phyloP scores from a whole-genome alignment of 2,329 filamentous ascomycete species.

The Penicillium freii region DNA sequence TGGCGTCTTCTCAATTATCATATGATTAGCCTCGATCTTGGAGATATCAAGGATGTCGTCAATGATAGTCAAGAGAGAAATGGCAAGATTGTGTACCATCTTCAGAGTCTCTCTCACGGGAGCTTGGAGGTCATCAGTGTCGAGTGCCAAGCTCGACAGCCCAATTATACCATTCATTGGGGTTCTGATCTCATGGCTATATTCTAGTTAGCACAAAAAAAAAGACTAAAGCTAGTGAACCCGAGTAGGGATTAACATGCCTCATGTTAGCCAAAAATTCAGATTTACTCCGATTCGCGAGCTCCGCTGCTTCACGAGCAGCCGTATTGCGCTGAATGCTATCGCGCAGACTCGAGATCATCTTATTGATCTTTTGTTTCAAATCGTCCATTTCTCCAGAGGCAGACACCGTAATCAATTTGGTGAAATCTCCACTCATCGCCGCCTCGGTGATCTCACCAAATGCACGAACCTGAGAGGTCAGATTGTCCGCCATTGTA shows the following conservation, averaged over 20 bases:
- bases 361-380: conserved; percentile 96
- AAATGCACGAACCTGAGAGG: conserved; percentile 90
- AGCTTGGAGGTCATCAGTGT: conserved; percentile 85
- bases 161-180: conserved; percentile 96
- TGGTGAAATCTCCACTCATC: conserved; percentile 91
- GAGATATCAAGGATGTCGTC: conserved; percentile 68
- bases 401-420: conserved; percentile 89
- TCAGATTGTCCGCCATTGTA: conserved; percentile 80
- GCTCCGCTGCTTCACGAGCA: conserved; percentile 84
- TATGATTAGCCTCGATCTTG: conserved; percentile 83
- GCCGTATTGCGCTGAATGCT: conserved; percentile 93
- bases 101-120: conserved; percentile 96
- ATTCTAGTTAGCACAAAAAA: not conserved
- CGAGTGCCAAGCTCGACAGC: conserved; percentile 89
- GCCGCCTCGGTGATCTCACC: conserved; percentile 93
- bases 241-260: not conserved
- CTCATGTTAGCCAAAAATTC: conserved; percentile 96
- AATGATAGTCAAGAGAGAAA: conserved; percentile 90
- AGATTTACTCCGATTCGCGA: conserved; percentile 95
- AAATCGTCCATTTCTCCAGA: conserved; percentile 97
- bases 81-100: conserved; percentile 90
- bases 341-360: conserved; percentile 90
- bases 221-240: not conserved
- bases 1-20: conserved; percentile 94
- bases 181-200: conserved; percentile 83